Evolutionary conservation across 257 asterid species (phyloP).

Genomic region (Salvia rosmarinus): DNA sequence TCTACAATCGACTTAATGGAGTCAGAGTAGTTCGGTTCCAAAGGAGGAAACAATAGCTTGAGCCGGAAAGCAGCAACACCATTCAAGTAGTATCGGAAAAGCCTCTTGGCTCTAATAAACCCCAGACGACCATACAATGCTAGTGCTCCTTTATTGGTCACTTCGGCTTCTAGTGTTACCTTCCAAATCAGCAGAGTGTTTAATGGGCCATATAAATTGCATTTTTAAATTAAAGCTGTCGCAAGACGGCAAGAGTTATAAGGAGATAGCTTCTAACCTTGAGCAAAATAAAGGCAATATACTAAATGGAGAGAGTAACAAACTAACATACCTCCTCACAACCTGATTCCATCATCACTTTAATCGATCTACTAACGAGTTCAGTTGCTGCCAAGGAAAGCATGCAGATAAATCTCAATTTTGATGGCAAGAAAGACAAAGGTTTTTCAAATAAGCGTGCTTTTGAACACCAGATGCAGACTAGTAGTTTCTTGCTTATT

Average conservation of each 20-base stretch:
- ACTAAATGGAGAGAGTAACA: not conserved
- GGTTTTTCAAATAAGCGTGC: not conserved
- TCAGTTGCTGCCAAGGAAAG: constrained; percentile 65
- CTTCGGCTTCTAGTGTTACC: constrained; percentile 98
- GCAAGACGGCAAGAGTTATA: not conserved
- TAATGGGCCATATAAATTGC: constrained; percentile 9
- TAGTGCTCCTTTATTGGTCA: constrained; percentile 90
- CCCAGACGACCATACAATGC: constrained; percentile 94
- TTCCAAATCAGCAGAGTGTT: constrained; percentile 28
- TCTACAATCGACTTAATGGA: constrained; percentile 37
- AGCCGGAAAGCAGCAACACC: constrained; percentile 97
- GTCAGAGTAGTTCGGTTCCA: constrained; percentile 43
- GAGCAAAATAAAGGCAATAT: not conserved
- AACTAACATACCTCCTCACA: constrained; percentile 81
- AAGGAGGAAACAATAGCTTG: constrained; percentile 78
- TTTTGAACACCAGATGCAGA: constrained; percentile 6
- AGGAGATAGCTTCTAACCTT: too few relatives aligned
- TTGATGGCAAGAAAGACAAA: not conserved
- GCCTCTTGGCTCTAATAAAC: constrained; percentile 89
- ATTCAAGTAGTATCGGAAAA: constrained; percentile 87
- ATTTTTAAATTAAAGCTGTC: constrained; percentile 14
- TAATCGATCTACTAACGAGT: constrained; percentile 76
- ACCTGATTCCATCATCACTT: constrained; percentile 88
- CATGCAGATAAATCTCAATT: constrained; percentile 1
- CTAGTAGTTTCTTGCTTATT: not conserved